These are phyloP conservation scores for Platanus orientalis DNA, from an alignment of 164 flowering plant genomes.

Conservation along the genomic window DNA sequence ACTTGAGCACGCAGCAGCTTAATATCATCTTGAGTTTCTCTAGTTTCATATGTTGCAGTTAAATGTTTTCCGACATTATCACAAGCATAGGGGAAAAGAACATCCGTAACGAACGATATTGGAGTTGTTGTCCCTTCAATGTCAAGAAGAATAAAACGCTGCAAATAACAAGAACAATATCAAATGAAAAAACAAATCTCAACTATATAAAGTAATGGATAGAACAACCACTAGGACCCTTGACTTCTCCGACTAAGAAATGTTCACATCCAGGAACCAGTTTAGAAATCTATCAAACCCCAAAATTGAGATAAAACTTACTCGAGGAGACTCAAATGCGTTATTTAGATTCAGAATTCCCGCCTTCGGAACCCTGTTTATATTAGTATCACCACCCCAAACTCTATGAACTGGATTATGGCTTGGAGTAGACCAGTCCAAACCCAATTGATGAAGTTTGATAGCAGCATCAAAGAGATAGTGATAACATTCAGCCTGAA, in stretches of 20 bases:
- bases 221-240: neutral
- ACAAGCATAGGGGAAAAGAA: conserved; percentile 96
- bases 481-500: conserved; percentile 92
- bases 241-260: neutral
- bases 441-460: conserved; percentile 76
- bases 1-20: conserved; percentile 76
- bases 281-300: neutral
- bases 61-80: conserved; percentile 85
- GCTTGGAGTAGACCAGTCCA: conserved; percentile 69
- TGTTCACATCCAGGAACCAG: neutral
- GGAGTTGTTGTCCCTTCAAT: conserved; percentile 99
- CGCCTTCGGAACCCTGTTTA: conserved; percentile 29
- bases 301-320: conserved; percentile 22
- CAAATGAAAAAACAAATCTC: neutral
- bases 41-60: conserved; percentile 63
- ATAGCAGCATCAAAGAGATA: conserved; percentile 94
- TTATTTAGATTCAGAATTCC: conserved; percentile 19
- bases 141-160: conserved; percentile 95
- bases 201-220: neutral
- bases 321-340: conserved; percentile 27
- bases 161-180: conserved; percentile 24
- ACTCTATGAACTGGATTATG: conserved; percentile 53
- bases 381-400: conserved; percentile 8
- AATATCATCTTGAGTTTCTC: conserved; percentile 90
- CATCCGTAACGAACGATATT: conserved; percentile 90